Percentiles rank a stretch among this genome's conserved stretches.
These are phyloP conservation scores for Phyllosticta capitalensis DNA, from an alignment of 2,329 filamentous ascomycete species.

Conservation along the genomic window DNA sequence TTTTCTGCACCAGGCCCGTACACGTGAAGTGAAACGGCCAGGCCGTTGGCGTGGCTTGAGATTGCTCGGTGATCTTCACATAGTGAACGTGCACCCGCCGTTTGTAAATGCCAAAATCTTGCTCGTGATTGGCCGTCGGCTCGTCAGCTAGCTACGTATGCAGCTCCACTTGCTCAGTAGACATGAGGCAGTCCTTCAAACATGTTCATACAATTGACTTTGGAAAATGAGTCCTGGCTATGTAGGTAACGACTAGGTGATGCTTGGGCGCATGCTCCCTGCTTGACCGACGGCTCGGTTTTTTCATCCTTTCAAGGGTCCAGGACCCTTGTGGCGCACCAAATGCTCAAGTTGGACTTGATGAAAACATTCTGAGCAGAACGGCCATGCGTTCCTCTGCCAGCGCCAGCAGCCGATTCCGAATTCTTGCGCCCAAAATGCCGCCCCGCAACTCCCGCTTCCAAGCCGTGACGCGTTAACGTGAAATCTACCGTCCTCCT, in stretches of 20 bases:
- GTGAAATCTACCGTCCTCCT: background rate
- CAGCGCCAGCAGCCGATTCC: background rate
- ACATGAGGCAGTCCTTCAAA: too few species aligned
- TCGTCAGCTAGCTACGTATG: background rate
- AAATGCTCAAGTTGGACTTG: background rate
- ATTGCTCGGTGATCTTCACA: background rate
- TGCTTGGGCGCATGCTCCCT: too few species aligned
- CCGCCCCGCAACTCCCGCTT: background rate
- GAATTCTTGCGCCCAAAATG: background rate
- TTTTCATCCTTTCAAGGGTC: background rate
- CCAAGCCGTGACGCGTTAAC: background rate
- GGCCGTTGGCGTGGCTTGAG: background rate
- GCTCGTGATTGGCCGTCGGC: background rate
- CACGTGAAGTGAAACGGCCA: background rate
- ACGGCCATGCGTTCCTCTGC: background rate
- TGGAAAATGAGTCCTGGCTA: too few species aligned
- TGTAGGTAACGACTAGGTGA: too few species aligned
- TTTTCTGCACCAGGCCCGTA: too few species aligned
- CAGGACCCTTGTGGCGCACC: background rate
- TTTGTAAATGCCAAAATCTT: background rate
- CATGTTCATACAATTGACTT: too few species aligned
- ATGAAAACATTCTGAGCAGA: background rate
- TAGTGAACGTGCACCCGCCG: background rate
- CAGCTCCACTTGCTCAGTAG: background rate
- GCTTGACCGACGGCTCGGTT: too few species aligned